Conservation (phyloP, 2,329 filamentous ascomycete genomes). For the Fusarium sacchari region DNA sequence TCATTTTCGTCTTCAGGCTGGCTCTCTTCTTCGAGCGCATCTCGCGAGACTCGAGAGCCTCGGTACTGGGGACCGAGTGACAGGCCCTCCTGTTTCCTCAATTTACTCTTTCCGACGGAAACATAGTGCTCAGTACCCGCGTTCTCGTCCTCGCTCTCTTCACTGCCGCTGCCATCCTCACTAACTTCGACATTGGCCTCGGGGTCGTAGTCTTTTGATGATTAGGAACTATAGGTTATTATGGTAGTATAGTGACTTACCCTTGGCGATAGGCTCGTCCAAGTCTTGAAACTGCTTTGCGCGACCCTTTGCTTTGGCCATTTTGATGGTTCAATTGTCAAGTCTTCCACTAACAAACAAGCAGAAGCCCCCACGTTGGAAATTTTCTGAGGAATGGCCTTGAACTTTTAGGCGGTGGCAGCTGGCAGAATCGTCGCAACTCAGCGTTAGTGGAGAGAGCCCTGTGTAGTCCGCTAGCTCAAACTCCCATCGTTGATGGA, state of each 20-base stretch:
- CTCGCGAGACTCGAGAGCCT: conserved; percentile 78
- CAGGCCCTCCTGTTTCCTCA: conserved; percentile 76
- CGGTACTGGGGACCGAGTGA: conserved; percentile 82
- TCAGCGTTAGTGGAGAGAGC: conserved; percentile 6
- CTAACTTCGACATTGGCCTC: conserved; percentile 72
- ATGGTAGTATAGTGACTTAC: conserved; percentile 52
- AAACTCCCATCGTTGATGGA: background rate
- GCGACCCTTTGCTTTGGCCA: conserved; percentile 63
- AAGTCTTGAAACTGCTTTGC: conserved; percentile 70
- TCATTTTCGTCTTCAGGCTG: conserved; percentile 60
- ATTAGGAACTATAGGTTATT: conserved; percentile 11
- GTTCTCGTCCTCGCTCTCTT: conserved; percentile 60
- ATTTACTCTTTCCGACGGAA: conserved; percentile 82
- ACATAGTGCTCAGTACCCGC: conserved; percentile 88
- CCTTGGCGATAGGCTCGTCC: conserved; percentile 69
- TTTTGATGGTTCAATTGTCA: conserved; percentile 49
- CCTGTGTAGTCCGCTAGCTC: conserved; percentile 18
- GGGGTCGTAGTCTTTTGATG: conserved; percentile 74
- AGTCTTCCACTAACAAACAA: conserved; percentile 10
- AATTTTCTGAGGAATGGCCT: conserved; percentile 46
- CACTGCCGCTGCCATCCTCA: conserved; percentile 62
- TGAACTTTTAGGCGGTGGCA: conserved; percentile 63
- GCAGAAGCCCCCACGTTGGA: conserved; percentile 46
- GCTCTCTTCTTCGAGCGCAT: conserved; percentile 69
- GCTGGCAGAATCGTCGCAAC: conserved; percentile 53